These are phyloP conservation scores for Helichrysum umbraculigerum DNA, from an alignment of 129 eudicot genomes.

Conservation along the genomic window DNA sequence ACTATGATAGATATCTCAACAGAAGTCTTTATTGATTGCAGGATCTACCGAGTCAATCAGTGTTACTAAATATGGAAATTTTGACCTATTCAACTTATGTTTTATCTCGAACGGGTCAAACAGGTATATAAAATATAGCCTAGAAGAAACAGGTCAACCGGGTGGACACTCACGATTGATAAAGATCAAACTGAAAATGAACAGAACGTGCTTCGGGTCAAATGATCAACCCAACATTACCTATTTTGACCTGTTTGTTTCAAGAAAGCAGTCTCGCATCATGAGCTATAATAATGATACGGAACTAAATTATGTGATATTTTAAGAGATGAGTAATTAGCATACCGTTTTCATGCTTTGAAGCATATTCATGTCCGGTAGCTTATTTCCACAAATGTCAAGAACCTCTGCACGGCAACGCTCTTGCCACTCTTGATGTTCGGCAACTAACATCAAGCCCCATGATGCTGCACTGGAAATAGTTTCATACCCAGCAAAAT, in stretches of 20 bases:
- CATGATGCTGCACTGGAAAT: constrained; percentile 53
- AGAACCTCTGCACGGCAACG: constrained; percentile 57
- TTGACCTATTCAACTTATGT: too few relatives aligned
- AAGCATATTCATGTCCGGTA: constrained; percentile 41
- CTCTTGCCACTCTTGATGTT: constrained; percentile 58
- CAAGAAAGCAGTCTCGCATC: too few relatives aligned
- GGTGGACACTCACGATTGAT: too few relatives aligned
- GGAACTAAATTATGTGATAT: background rate
- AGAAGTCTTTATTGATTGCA: background rate
- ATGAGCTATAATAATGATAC: too few relatives aligned
- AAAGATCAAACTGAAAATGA: too few relatives aligned
- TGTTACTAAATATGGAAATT: too few relatives aligned
- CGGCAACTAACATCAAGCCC: constrained; percentile 55
- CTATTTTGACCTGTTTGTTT: too few relatives aligned
- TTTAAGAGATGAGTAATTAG: background rate
- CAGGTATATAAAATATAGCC: background rate
- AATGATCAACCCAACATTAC: too few relatives aligned
- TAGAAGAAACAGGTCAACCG: too few relatives aligned
- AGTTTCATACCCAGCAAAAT: constrained; percentile 56
- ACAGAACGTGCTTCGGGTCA: too few relatives aligned
- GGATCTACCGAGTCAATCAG: background rate
- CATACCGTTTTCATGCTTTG: constrained; percentile 48
- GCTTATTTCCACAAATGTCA: constrained; percentile 39
- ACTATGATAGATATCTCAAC: background rate
- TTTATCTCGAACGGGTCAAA: too few relatives aligned